Evolutionary conservation across 352 stramenopile species (phyloP).

Genomic region (Nothophytophthora sp.): DNA sequence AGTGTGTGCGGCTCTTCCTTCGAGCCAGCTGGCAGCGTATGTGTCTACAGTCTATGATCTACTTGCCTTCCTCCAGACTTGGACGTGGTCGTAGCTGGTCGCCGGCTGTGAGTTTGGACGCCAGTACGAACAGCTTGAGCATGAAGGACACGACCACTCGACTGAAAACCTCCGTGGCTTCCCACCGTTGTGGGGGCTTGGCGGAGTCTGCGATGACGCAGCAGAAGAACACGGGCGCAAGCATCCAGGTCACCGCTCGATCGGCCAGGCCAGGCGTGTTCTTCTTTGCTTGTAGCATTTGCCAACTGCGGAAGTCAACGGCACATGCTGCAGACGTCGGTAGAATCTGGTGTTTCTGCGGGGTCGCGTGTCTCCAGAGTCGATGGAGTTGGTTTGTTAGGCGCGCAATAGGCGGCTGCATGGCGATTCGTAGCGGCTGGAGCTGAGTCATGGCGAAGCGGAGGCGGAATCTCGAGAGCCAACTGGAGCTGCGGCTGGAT

Average conservation of each 20-base stretch:
- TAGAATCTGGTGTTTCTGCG: slow-evolving; percentile 6
- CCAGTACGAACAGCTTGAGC: slow-evolving; percentile 33
- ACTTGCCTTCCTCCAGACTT: slow-evolving; percentile 2
- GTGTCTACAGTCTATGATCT: background rate
- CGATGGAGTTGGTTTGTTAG: slow-evolving; percentile 3
- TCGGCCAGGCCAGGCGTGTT: slow-evolving; percentile 15
- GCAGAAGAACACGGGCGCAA: slow-evolving; percentile 47
- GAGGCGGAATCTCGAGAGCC: slow-evolving; percentile 3
- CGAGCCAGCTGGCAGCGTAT: too few species aligned
- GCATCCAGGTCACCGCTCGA: slow-evolving; percentile 28
- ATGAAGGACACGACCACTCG: slow-evolving; percentile 41
- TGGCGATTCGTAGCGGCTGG: background rate
- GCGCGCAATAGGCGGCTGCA: slow-evolving; percentile 1
- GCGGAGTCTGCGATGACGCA: slow-evolving; percentile 37
- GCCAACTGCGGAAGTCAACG: background rate
- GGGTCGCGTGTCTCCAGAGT: background rate
- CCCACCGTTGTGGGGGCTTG: slow-evolving; percentile 16
- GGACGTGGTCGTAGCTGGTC: background rate
- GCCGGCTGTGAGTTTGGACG: background rate
- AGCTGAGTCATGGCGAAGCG: slow-evolving; percentile 5
- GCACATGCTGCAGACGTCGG: background rate
- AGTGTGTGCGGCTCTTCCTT: too few species aligned
- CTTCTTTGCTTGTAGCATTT: slow-evolving; percentile 1
- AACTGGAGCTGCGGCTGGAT: slow-evolving; percentile 10
- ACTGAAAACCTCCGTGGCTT: slow-evolving; percentile 41